Evolutionary conservation across 345 rosid species (phyloP), one percentile per base, ranked within the genome.

Genomic region (Chamaenerion angustifolium): DNA sequence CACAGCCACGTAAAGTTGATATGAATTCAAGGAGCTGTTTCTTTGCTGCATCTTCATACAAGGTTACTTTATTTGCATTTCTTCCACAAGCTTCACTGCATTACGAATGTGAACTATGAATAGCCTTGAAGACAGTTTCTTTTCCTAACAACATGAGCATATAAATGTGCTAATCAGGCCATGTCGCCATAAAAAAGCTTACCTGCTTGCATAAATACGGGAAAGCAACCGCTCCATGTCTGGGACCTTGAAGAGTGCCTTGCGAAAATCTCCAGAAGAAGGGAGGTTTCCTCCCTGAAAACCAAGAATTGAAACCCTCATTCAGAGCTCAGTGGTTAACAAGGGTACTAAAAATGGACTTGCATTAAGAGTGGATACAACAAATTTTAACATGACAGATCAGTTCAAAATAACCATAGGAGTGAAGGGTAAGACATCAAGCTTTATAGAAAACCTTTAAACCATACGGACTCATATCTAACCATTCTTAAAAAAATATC

Each of bases 201-300:
- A 87, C 98, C 78, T 78, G 80, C 81, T 66, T 48, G 95, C 68
- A 65, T 78, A 92, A 62, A 84, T 71, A 15, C 79, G 88, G 2
- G 85, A 81, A 64, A 92, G 79, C 71, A 92, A 50, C 60, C 98
- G 78, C 72, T 92, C 98, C 87, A 92, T 82, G 70, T 92, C 98
- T 18, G 96, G 95, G 70, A 92, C 79, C 72, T 72, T 74, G 48
- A 82, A 76, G 62, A 92, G 60, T 14, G 73, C 71, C 58, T 84
- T 92, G 48, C 82, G 82, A 54, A 84, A 92, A 57, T 92, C 95
- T 56, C 80, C 70, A 8, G 80, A 69, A 60, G 66, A 60, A 14
- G 83, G 57, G 49, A 70, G 76, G 65, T 76, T 84, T 65, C 58
- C 76, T 54, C 89, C 98, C 98, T 92, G 64, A 46, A 58, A 42